Base-by-base conservation (phyloP, 768 basidiomycete species). In the Rhizopogon sp. region DNA sequence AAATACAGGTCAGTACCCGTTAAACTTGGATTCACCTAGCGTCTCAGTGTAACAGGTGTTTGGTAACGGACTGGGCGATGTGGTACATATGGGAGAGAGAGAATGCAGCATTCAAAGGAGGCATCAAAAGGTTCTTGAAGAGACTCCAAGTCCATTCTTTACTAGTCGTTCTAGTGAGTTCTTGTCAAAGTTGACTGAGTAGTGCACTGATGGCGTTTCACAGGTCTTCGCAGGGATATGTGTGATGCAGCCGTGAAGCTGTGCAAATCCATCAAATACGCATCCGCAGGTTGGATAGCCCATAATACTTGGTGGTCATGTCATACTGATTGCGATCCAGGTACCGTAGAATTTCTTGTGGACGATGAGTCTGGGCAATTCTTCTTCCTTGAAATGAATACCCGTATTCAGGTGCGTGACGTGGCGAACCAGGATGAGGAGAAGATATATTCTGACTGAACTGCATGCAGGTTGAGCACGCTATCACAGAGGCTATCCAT, bases 381-480 rank as follows among this genome's bases (percentile, higher is more conserved):
- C 68, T 87, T 75, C 70, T 89, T 88, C 56, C 72, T 89, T 11
- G 86, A 89, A 65, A 82, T 88, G 80, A 88, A 89, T 57, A 83
- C 83, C 0, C 75, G 85, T 8, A 78, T 86, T 43, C 83, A 85
- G 62, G 82, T 75, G 51, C 50, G 62, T 39, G 40, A 7, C 13
- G 35, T 6, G 9, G 20, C 39, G 14, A 11, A 1, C n/a, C 3
- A 49, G 0, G 16, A 1, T 11, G 17, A 6, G 31, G 13, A 22
- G 33, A 9, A 5, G 35, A 51, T 31, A 57, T 57, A 37, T 52
- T 25, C 25, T 25, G 25, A 25, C 50, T 22, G 20, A 10, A 51
- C 8, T 9, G 35, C 1, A 16, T 58, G 8, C 60, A 85, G 75
- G 84, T 88, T 16, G 86, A 88, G 66, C 86, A 89, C 56, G 75